Percentiles rank a stretch among this genome's conserved stretches.
Conservation (phyloP, 1,284 basidiomycete species). For the Exobasidium cylindrosporum region DNA sequence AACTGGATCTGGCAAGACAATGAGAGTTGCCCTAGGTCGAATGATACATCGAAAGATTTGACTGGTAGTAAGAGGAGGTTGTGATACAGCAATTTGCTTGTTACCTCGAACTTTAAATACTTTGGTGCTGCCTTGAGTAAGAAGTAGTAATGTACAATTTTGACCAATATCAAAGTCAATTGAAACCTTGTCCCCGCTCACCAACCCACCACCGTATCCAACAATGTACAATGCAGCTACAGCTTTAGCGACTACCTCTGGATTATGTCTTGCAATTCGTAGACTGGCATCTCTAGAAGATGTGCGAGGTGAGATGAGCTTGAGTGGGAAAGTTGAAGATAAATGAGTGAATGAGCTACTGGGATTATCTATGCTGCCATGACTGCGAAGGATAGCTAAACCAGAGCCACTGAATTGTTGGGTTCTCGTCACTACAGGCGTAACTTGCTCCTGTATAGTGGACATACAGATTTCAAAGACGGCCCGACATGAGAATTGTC, state of each 20-base stretch:
- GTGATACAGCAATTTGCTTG: background rate
- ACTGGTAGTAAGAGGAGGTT: constrained; percentile 12
- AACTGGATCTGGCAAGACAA: constrained; percentile 48
- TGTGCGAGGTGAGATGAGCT: constrained; percentile 71
- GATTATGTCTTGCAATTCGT: background rate
- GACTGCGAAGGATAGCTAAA: constrained; percentile 2
- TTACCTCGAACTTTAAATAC: constrained; percentile 40
- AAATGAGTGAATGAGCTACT: constrained; percentile 65
- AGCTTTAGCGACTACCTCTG: constrained; percentile 25
- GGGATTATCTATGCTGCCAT: background rate
- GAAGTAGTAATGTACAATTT: constrained; percentile 64
- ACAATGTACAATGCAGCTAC: constrained; percentile 76
- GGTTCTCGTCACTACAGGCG: no score
- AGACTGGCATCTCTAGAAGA: constrained; percentile 52
- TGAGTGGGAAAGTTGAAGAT: constrained; percentile 81
- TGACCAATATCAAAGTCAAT: constrained; percentile 66
- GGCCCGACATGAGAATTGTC: no score
- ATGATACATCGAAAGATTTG: constrained; percentile 34
- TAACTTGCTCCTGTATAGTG: no score
- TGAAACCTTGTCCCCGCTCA: constrained; percentile 76
- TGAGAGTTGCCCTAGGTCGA: constrained; percentile 32
- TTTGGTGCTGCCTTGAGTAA: constrained; percentile 71
- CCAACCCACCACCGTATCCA: constrained; percentile 88
- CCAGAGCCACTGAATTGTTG: background rate
- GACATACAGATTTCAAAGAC: no score